These are phyloP conservation scores for Colletotrichum shisoi DNA, from an alignment of 2,329 filamentous ascomycete genomes.

Conservation along the genomic window DNA sequence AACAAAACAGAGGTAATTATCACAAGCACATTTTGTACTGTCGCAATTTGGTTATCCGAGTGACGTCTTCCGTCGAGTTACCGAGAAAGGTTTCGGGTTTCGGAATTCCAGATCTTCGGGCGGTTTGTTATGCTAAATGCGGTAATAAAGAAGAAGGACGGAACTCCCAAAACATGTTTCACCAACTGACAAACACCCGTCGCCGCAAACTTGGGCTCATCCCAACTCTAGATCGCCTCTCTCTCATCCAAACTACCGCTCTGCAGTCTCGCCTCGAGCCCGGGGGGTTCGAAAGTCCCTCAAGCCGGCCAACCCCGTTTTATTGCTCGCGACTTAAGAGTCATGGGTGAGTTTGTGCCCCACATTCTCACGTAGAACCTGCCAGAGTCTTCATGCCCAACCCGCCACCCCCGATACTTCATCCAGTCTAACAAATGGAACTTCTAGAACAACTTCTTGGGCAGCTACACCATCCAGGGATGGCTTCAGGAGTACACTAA, in stretches of 20 bases:
- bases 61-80: background rate
- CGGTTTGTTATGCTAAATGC: slow-evolving; percentile 1
- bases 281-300: slow-evolving; percentile 21
- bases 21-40: slow-evolving; percentile 3
- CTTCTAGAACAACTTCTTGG: background rate
- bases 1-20: slow-evolving; percentile 23
- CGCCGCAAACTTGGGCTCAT: slow-evolving; percentile 18
- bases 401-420: background rate
- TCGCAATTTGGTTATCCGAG: background rate
- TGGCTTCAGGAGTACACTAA: background rate
- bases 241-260: slow-evolving; percentile 28
- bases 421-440: background rate
- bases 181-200: slow-evolving; percentile 17
- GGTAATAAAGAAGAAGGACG: background rate
- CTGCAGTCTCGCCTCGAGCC: background rate
- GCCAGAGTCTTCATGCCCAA: slow-evolving; percentile 19
- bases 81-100: slow-evolving; percentile 7
- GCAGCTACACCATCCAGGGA: background rate
- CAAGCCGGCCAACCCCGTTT: background rate
- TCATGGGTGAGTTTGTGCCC: slow-evolving; percentile 22
- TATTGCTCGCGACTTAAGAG: slow-evolving; percentile 10
- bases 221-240: slow-evolving; percentile 14
- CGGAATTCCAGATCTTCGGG: slow-evolving; percentile 8
- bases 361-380: slow-evolving; percentile 24
- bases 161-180: slow-evolving; percentile 29